Base-by-base conservation (phyloP, 108 stramenopile species). In the Chaetoceros tenuissimus region DNA sequence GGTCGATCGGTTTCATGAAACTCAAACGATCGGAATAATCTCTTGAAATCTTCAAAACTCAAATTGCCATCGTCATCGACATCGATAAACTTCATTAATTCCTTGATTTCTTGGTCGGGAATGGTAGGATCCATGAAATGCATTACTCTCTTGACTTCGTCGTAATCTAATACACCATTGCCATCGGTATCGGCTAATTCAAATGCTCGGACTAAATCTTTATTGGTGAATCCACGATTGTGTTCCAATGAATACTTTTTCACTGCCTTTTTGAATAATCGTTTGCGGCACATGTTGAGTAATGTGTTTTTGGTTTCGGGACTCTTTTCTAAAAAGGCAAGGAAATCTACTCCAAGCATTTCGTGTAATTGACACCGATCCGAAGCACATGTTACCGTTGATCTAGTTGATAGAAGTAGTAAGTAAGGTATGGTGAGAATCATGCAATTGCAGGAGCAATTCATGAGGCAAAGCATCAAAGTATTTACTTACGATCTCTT, bases 341-440 rank as follows among this genome's bases (percentile, higher is more conserved):
- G 61, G 46, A 87, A 87, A 49, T 82, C 85, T 45, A 63, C 68
- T 10, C 74, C 71, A 48, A 63, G 51, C 79, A 87, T 82, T 63
- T 82, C 80, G 51, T 80, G 74, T 20, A 87, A 63, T 25, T 59
- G 56, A 53, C 85, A 87, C 2, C 28, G 55, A 19, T 78, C 71
- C 1, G 79, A 66, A 2, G 56, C 61, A 52, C 85, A 87, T 31
- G 61, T 55, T n/a, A 83, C 81, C 0, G 85, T 87, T 5, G 80
- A 80, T 13, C 68, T 73, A 20, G 45, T 40, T 40, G 34, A 10
- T 40, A 10, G 34, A 40, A 10, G 34, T 13, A 40, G 13, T 10
- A 10, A 13, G 8, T 5, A 40, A 13, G 13, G 13, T 13, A 40
- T 40, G 13, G 34, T 40, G 34, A 40, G 34, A 10, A 40, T 40